Base-by-base conservation (phyloP, 805 yeast genomes). In the Candida boidinii region DNA sequence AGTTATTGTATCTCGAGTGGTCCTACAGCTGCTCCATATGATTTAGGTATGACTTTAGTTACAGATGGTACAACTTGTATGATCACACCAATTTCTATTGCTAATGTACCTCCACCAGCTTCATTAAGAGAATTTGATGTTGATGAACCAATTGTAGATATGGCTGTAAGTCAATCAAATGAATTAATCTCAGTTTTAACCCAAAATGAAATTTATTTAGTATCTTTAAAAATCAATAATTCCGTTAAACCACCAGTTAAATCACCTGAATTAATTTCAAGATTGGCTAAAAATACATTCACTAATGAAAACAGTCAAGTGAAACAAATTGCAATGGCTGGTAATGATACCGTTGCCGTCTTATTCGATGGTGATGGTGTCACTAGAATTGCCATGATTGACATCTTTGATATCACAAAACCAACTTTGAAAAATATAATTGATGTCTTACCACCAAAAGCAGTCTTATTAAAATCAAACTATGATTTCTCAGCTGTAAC, bases 41-140 rank as follows among this genome's bases (percentile, higher is more conserved):
- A 86, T 52, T 49, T 70, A 18, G 97, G 98, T 30, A 75, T 82
- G 66, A 73, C 76, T 8, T 59, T 82, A 15, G 96, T 90, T 0
- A 64, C 80, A 23, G 97, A 92, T 59, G 96, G 96, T 2, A 45
- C 54, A 1, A 65, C 68, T 10, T 71, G 79, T 11, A 73, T 76
- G 43, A 58, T 87, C 16, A 90, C 98, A 0, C 96, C 97, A 0
- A 64, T 92, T 23, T 68, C 81, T 1, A 51, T 78, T 20, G 95
- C 95, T 2, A 86, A 79, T 51, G 90, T 86, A 9, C 99, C 99
- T 4, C 99, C 99, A 1, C 99, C 99, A 27, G 75, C 85, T 51
- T 70, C 84, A 17, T 79, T 69, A 49, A 68, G 94, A 37, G 83
- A 77, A 30, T 55, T 85, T 31, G 72, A 68, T 8, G 59, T 76